Evolutionary conservation across 345 rosid genomes (phyloP).

Genomic region (Citropsis articulata): DNA sequence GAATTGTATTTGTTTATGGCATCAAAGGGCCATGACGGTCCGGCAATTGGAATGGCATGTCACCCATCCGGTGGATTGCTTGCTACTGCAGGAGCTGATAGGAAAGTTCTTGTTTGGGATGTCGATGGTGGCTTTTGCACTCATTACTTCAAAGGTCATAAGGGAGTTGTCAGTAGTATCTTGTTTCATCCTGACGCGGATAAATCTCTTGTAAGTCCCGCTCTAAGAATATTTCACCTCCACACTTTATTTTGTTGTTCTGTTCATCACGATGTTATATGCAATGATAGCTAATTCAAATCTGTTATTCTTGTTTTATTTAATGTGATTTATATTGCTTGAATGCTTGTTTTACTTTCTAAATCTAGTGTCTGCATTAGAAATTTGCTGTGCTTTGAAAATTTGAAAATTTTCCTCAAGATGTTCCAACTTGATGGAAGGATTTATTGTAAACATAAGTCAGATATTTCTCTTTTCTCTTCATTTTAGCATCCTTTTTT

Average conservation of each 20-base stretch:
- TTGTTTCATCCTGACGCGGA: constrained; percentile 74
- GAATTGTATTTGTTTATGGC: constrained; percentile 8
- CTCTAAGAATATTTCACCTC: neutral
- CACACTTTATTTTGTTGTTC: neutral
- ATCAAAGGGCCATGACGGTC: constrained; percentile 88
- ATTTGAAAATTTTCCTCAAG: neutral
- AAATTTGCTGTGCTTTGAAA: neutral
- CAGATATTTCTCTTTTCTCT: neutral
- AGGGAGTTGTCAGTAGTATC: constrained; percentile 71
- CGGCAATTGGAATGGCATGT: constrained; percentile 86
- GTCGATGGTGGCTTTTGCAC: constrained; percentile 98
- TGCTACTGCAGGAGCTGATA: constrained; percentile 97
- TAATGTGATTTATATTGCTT: neutral
- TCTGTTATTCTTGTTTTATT: neutral
- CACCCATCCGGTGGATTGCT: constrained; percentile 93
- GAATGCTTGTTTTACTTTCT: neutral
- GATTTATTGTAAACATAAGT: neutral
- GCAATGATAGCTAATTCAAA: neutral
- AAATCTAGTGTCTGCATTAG: neutral
- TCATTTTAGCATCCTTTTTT: neutral
- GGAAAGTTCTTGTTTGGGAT: constrained; percentile 98
- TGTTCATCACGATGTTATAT: neutral
- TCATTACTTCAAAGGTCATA: constrained; percentile 91
- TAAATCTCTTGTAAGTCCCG: constrained; percentile 62
- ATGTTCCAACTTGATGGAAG: neutral